phyloP scores from a whole-genome alignment of 2,329 filamentous ascomycete genomes.

The Elsinoe ampelina region DNA sequence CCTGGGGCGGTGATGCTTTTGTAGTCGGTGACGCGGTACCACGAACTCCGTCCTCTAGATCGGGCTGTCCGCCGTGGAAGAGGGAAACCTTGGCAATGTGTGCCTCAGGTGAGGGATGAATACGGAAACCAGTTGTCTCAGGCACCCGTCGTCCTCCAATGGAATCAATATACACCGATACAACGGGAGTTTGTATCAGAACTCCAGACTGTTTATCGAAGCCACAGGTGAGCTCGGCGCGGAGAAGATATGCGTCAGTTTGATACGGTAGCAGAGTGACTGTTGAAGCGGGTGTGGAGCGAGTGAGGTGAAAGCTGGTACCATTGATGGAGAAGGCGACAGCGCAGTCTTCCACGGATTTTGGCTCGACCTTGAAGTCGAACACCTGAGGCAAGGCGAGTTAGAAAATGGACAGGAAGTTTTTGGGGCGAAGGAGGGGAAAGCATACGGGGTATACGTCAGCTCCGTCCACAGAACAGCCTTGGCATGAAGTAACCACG shows the following conservation, averaged over 20 bases:
- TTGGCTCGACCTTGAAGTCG: slow-evolving; percentile 10
- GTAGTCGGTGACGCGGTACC: neutral
- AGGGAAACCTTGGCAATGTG: slow-evolving; percentile 12
- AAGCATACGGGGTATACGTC: slow-evolving; percentile 18
- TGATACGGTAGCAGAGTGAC: neutral
- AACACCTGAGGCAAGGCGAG: slow-evolving; percentile 12
- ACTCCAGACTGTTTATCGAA: neutral
- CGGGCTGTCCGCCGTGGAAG: neutral
- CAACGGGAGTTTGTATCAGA: neutral
- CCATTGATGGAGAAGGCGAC: slow-evolving; percentile 13
- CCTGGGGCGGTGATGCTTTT: neutral
- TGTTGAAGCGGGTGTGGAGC: neutral
- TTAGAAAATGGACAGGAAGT: neutral
- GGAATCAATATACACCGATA: slow-evolving; percentile 2
- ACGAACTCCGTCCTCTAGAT: neutral
- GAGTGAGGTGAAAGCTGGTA: slow-evolving; percentile 2
- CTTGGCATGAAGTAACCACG: slow-evolving; percentile 15
- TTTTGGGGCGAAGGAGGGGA: neutral
- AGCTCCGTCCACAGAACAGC: slow-evolving; percentile 15
- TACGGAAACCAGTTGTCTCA: neutral
- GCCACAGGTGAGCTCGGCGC: neutral
- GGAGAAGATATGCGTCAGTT: neutral
- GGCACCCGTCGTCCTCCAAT: neutral
- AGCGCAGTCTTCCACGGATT: slow-evolving; percentile 9
- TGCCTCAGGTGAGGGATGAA: neutral